Evolutionary conservation across 768 basidiomycete species (phyloP).

Genomic region (Lentinula raphanica): DNA sequence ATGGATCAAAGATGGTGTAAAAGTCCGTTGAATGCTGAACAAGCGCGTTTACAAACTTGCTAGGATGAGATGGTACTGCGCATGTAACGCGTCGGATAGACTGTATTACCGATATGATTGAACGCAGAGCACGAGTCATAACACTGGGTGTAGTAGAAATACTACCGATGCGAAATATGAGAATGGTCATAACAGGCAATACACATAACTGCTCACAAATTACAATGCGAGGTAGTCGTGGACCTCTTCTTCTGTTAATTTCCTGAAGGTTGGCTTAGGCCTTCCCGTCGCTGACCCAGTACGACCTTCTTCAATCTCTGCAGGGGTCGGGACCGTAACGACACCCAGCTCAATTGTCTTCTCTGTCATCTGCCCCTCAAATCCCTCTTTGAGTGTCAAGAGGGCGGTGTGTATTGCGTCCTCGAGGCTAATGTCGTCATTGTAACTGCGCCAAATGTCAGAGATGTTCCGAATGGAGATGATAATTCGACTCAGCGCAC

Average conservation of each 20-base stretch:
- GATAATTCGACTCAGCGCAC: constrained; percentile 37
- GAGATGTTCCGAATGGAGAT: constrained; percentile 15
- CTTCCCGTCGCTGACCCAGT: constrained; percentile 63
- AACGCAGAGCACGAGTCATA: not conserved
- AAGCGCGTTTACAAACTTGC: constrained; percentile 2
- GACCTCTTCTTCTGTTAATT: constrained; percentile 94
- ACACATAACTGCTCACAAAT: not conserved
- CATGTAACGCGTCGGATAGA: not conserved
- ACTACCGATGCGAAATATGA: not conserved
- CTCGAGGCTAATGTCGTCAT: constrained; percentile 97
- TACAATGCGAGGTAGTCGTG: constrained; percentile 88
- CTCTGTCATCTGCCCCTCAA: constrained; percentile 99
- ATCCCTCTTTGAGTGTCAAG: constrained; percentile 96
- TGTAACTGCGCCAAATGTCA: constrained; percentile 63
- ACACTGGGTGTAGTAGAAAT: not conserved
- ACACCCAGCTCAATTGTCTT: constrained; percentile 99
- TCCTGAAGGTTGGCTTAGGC: constrained; percentile 87
- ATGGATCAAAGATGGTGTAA: constrained; percentile 4
- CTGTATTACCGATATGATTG: constrained; percentile 1
- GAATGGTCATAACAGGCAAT: not conserved
- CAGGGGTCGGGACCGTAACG: constrained; percentile 78
- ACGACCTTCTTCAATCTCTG: constrained; percentile 66
- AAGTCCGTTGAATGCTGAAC: constrained; percentile 3
- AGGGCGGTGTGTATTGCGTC: constrained; percentile 99
- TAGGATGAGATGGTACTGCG: not conserved